These are phyloP conservation scores for Leccinum fuscescens DNA, from an alignment of 1,284 basidiomycete genomes.

Conservation along the genomic window DNA sequence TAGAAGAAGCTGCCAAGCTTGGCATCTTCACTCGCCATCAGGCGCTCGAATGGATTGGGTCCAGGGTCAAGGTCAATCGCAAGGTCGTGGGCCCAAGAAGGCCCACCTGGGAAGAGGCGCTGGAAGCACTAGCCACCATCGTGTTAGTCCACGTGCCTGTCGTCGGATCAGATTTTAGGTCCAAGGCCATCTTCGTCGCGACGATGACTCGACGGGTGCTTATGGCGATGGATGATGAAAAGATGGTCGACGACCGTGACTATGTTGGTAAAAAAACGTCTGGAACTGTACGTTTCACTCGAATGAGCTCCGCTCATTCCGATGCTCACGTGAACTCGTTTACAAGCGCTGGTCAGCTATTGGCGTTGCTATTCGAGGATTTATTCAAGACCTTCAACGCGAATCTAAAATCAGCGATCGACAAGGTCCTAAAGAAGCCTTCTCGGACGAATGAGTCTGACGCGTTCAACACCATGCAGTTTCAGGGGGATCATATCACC, in stretches of 20 bases:
- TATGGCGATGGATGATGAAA: constrained; percentile 95
- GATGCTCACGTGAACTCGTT: constrained; percentile 32
- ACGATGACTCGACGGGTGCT: constrained; percentile 97
- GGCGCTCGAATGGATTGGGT: constrained; percentile 94
- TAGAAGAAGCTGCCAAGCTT: constrained; percentile 91
- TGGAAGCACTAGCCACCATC: constrained; percentile 95
- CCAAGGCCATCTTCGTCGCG: constrained; percentile 97
- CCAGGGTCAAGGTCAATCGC: constrained; percentile 86
- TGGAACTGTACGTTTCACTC: constrained; percentile 78
- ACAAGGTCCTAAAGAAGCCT: constrained; percentile 97
- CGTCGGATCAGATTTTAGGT: constrained; percentile 84
- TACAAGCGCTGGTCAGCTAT: constrained; percentile 88
- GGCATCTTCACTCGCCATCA: constrained; percentile 93
- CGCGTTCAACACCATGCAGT: constrained; percentile 91
- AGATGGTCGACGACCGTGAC: constrained; percentile 97
- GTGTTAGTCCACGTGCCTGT: constrained; percentile 97
- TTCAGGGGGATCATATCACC: constrained; percentile 93
- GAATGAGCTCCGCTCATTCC: constrained; percentile 4
- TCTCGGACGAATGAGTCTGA: constrained; percentile 95
- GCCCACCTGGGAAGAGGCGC: constrained; percentile 90
- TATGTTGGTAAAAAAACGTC: constrained; percentile 99
- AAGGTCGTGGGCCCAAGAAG: constrained; percentile 78
- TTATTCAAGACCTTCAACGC: constrained; percentile 99
- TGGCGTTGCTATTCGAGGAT: constrained; percentile 96
- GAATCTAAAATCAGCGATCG: constrained; percentile 94